Conservation (phyloP, 345 rosid species). For the Populus euphratica region DNA sequence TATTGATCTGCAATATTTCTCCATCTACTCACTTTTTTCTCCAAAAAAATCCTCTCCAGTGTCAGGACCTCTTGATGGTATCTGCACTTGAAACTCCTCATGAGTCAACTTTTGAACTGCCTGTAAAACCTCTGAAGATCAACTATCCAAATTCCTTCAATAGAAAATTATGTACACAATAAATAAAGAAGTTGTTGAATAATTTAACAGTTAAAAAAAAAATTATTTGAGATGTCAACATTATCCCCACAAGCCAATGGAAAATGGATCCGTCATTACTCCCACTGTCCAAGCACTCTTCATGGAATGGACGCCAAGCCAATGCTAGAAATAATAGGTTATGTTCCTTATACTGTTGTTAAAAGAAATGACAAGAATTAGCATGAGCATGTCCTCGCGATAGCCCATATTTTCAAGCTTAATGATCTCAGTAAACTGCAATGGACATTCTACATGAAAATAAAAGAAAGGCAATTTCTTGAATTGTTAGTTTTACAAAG, state of each 20-base stretch:
- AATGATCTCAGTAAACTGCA: too few relatives aligned
- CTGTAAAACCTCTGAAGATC: slow-evolving; percentile 38
- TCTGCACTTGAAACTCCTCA: slow-evolving; percentile 70
- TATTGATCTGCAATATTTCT: too few relatives aligned
- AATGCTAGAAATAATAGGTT: slow-evolving; percentile 41
- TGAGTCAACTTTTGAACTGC: slow-evolving; percentile 87
- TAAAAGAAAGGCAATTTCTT: too few relatives aligned
- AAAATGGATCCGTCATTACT: slow-evolving; percentile 85
- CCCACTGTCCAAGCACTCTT: slow-evolving; percentile 94
- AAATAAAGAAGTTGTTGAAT: not conserved
- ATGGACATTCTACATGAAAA: too few relatives aligned
- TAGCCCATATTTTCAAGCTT: too few relatives aligned
- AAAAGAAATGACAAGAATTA: too few relatives aligned
- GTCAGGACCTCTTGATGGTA: too few relatives aligned
- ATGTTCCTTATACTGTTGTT: too few relatives aligned
- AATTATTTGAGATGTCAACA: slow-evolving; percentile 5
- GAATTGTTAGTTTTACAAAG: too few relatives aligned
- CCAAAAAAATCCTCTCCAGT: too few relatives aligned
- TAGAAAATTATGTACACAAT: not conserved
- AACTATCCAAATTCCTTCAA: not conserved
- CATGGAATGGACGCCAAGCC: slow-evolving; percentile 99
- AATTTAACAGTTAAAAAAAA: not conserved
- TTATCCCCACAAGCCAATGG: slow-evolving; percentile 96
- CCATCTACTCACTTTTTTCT: too few relatives aligned
- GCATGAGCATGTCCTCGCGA: too few relatives aligned